Percentiles rank a stretch among this genome's conserved stretches.
Conservation (phyloP, 164 flowering plant genomes). For the Malania oleifera region DNA sequence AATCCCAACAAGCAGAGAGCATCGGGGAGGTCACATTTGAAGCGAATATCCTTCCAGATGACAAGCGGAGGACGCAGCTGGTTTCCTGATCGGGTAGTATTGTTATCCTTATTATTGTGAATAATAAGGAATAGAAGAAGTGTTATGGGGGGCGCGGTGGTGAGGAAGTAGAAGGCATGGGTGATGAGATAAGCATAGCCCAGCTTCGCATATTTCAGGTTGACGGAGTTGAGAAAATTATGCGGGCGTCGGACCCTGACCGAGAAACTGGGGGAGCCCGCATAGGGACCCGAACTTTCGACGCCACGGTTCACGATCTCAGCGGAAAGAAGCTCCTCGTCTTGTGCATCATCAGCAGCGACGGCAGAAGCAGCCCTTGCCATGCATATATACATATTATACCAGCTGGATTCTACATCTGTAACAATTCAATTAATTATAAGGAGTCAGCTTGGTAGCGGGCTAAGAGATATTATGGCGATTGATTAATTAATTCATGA, state of each 20-base stretch:
- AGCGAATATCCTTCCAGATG: slow-evolving; percentile 19
- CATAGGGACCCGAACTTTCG: slow-evolving; percentile 39
- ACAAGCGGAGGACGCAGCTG: too few relatives aligned
- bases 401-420: too few relatives aligned
- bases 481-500: too few relatives aligned
- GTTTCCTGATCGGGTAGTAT: too few relatives aligned
- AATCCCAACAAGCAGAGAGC: slow-evolving; percentile 19
- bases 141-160: slow-evolving; percentile 4
- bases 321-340: slow-evolving; percentile 37
- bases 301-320: slow-evolving; percentile 46
- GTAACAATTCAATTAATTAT: too few relatives aligned
- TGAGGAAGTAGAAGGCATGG: slow-evolving; percentile 27
- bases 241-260: slow-evolving; percentile 53
- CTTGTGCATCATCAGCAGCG: too few relatives aligned
- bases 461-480: too few relatives aligned
- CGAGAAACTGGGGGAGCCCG: slow-evolving; percentile 44
- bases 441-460: too few relatives aligned
- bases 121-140: too few relatives aligned
- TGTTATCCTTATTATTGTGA: too few relatives aligned
- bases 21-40: slow-evolving; percentile 10
- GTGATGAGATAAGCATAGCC: slow-evolving; percentile 48
- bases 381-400: too few relatives aligned
- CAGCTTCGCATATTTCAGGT: slow-evolving; percentile 60
- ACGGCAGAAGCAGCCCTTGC: too few relatives aligned
- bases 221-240: slow-evolving; percentile 50